Percentiles rank a stretch among this genome's conserved stretches.
phyloP scores from a whole-genome alignment of 1,284 basidiomycete species.

The Albatrellus sp. region DNA sequence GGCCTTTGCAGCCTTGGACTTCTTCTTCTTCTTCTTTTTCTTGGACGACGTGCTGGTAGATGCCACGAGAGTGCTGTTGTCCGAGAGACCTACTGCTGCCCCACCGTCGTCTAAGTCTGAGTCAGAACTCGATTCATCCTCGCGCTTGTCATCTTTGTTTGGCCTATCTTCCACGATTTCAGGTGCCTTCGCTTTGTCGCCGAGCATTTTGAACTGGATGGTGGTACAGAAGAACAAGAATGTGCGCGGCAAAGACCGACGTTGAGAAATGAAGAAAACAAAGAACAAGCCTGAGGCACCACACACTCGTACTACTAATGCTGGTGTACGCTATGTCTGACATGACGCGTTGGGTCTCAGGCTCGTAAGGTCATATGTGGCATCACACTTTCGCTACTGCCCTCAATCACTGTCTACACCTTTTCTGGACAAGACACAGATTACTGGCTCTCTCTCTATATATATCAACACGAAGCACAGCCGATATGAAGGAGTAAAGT shows the following conservation, averaged over 20 bases:
- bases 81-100: constrained; percentile 15
- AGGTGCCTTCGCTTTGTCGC: constrained; percentile 5
- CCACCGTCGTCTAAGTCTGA: constrained; percentile 23
- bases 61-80: constrained; percentile 8
- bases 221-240: constrained; percentile 7
- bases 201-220: constrained; percentile 2
- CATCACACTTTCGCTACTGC: no score
- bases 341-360: no score
- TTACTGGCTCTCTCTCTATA: no score
- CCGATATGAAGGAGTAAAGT: no score
- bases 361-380: no score
- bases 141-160: constrained; percentile 14
- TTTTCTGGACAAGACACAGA: no score
- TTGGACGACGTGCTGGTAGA: constrained; percentile 26
- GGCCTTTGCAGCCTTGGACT: constrained; percentile 47
- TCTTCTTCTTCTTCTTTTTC: constrained; percentile 64
- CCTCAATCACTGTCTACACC: no score
- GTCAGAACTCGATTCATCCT: constrained; percentile 18
- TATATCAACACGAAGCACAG: no score
- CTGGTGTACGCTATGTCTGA: no score
- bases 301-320: no score
- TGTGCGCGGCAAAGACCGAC: not conserved
- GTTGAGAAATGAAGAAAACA: no score
- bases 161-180: constrained; percentile 4
- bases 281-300: no score